Base-by-base conservation (phyloP, 257 asterid species). In the Ballota nigra region DNA sequence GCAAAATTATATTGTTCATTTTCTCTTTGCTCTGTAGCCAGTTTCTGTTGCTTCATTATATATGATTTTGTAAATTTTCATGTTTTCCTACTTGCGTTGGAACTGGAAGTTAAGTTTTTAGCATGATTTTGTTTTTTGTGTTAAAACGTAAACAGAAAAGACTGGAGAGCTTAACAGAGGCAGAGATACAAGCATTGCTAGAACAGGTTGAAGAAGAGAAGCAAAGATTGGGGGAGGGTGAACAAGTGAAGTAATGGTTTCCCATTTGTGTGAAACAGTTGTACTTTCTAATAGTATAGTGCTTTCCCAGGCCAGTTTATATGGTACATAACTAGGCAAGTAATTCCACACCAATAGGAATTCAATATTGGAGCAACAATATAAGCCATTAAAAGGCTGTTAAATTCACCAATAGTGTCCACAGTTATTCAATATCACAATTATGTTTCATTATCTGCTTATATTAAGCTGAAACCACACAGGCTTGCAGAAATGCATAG, bases 161-260 rank as follows among this genome's bases (percentile, higher is more conserved):
- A 45, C 63, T 93, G 80, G 98, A 93, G 83, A 89, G 96, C 83
- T 84, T 93, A 77, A 93, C 96, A 51, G 96, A 93, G 82, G 96
- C 96, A 22, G 98, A 91, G 83, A 73, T 86, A 38, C 82, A 79
- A 81, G 89, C 79, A 73, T 69, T 93, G 87, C 78, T 91, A 16
- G 91, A 91, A 79, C 97, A 93, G 79, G 96, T 91, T 36, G 97
- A 91, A 84, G 97, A 91, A 86, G 98, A 93, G 85, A 93, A 93
- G 85, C 83, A 79, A 52, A 82, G 79, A 2, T 71, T 86, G 73
- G 77, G 82, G 29, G 79, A 82, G 43, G 84, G 88, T 0, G 87
- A 85, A 52, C 80, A 92, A 69, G 77, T 79, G 7, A 86, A 83
- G 28, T 86, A 69, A 64, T 66, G 63, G 66, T 63, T 55, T 47